Percentiles rank a stretch among this genome's conserved stretches.
These are phyloP conservation scores for Saxophila tyrrhenica DNA, from an alignment of 495 filamentous ascomycete genomes.

Conservation along the genomic window DNA sequence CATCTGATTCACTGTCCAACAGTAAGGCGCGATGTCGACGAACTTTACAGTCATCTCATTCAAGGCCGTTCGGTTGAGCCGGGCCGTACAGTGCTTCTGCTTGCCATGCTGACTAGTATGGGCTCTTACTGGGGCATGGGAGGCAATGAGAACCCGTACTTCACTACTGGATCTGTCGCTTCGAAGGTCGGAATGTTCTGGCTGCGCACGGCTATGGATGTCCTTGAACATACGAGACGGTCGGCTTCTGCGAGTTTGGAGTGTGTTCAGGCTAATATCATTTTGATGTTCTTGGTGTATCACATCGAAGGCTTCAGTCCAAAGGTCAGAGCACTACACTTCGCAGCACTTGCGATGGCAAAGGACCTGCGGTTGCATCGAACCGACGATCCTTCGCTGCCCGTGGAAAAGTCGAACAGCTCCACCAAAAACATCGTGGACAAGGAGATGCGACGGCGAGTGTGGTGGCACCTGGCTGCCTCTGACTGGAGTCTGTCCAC, in stretches of 20 bases:
- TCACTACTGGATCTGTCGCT: neutral
- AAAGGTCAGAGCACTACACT: neutral
- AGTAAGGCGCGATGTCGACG: neutral
- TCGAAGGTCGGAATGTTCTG: neutral
- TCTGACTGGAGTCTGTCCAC: constrained; percentile 31
- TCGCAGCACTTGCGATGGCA: constrained; percentile 8
- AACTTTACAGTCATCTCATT: neutral
- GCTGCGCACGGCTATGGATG: constrained; percentile 5
- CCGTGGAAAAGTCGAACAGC: neutral
- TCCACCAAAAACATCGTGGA: constrained; percentile 11
- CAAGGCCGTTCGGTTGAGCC: neutral
- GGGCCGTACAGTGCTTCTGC: neutral
- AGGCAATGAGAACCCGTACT: neutral
- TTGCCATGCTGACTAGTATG: constrained; percentile 7
- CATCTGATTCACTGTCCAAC: constrained; percentile 13
- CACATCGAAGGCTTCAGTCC: constrained; percentile 13
- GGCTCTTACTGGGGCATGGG: constrained; percentile 1
- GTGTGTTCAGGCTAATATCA: constrained; percentile 4
- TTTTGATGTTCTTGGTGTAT: constrained; percentile 5
- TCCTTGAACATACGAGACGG: constrained; percentile 5
- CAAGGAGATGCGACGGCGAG: constrained; percentile 30
- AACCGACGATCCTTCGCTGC: constrained; percentile 24
- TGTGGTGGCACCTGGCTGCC: constrained; percentile 39
- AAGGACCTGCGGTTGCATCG: constrained; percentile 30
- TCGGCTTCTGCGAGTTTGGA: constrained; percentile 2